Conservation (phyloP, 1,284 basidiomycete genomes). For the Nidula niveotomentosa region DNA sequence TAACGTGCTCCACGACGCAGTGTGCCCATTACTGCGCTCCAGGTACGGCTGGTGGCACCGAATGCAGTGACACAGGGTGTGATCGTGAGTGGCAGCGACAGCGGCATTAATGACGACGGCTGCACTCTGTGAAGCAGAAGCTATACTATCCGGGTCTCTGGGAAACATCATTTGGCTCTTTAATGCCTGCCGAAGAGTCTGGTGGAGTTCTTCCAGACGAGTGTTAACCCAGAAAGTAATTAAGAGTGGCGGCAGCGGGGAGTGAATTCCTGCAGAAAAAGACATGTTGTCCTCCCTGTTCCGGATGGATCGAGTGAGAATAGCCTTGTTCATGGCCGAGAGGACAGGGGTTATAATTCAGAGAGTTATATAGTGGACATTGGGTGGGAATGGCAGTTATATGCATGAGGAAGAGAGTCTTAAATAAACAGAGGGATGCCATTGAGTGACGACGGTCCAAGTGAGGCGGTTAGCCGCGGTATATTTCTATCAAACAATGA, state of each 20-base stretch:
- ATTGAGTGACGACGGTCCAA: no score
- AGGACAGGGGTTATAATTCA: no score
- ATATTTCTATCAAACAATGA: no score
- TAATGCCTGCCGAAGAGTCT: neutral
- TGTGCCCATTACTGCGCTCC: conserved; percentile 6
- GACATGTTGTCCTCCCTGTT: neutral
- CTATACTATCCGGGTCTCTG: neutral
- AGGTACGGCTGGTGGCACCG: conserved; percentile 2
- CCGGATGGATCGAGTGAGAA: neutral
- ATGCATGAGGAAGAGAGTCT: no score
- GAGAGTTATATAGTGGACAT: no score
- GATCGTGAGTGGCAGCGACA: neutral
- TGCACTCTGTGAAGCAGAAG: neutral
- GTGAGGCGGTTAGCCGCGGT: no score
- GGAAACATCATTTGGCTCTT: neutral
- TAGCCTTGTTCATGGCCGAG: neutral
- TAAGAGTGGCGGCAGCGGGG: neutral
- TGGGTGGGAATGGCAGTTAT: no score
- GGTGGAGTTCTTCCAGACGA: neutral
- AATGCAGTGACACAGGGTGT: neutral
- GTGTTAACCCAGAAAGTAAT: neutral
- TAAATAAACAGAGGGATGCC: no score
- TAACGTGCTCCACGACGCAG: conserved; percentile 5
- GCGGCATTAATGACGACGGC: conserved; percentile 1
- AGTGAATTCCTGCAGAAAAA: neutral